A percentile compares a stretch with the other conserved stretches of the same genome.
Conservation (phyloP, 495 filamentous ascomycete species). For the Lentithecium fluviatile region DNA sequence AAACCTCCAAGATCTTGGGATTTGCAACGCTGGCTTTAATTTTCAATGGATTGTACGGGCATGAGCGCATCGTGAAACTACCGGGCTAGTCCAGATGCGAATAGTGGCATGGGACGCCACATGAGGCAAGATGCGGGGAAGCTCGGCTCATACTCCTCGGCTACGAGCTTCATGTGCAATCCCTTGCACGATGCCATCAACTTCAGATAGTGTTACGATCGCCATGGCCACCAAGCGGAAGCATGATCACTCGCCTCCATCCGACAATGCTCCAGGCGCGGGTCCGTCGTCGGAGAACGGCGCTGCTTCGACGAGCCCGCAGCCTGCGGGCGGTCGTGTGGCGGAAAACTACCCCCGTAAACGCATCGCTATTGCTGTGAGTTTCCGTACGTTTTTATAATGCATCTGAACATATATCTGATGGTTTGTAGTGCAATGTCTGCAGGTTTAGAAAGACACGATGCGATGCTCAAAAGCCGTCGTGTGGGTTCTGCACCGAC, state of each 20-base stretch:
- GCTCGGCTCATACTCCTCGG: too few relatives aligned
- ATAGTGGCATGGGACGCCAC: too few relatives aligned
- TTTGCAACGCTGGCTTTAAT: too few relatives aligned
- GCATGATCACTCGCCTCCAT: not conserved
- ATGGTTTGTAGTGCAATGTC: constrained; percentile 64
- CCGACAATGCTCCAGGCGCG: not conserved
- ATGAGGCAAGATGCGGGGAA: not conserved
- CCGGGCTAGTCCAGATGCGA: too few relatives aligned
- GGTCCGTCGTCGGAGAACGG: not conserved
- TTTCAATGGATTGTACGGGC: too few relatives aligned
- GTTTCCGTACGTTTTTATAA: not conserved
- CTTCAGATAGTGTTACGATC: too few relatives aligned
- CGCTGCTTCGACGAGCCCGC: not conserved
- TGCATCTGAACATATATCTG: not conserved
- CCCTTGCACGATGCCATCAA: too few relatives aligned
- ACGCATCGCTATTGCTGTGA: constrained; percentile 28
- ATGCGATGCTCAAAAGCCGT: constrained; percentile 73
- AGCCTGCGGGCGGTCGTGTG: not conserved
- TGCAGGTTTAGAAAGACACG: constrained; percentile 74
- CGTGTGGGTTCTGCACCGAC: constrained; percentile 74
- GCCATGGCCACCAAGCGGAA: constrained; percentile 22
- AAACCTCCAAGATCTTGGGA: too few relatives aligned
- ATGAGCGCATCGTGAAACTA: too few relatives aligned
- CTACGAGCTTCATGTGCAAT: too few relatives aligned
- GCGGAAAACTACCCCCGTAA: constrained; percentile 29